Base-by-base conservation (phyloP, 345 rosid genomes). In the Pistacia atlantica region DNA sequence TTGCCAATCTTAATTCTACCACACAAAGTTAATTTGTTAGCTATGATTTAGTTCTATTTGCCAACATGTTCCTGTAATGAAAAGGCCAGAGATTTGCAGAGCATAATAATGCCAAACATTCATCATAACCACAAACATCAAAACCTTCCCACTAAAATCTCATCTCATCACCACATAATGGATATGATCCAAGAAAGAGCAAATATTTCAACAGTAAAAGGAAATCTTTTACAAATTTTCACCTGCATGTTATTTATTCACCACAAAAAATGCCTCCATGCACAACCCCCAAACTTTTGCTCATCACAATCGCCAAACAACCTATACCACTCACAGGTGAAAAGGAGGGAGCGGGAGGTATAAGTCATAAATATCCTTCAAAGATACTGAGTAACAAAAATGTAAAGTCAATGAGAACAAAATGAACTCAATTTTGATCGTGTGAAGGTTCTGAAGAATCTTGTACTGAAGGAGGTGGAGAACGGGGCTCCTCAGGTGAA, bases 161-260 rank as follows among this genome's bases (percentile, higher is more conserved):
- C 18, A n/a, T 38, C 59, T 54, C 45, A 42, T 9, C 31, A 70
- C 51, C 61, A 75, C 52, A 51, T n/a, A 60, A 46, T 60, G 25
- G 3, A 52, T 38, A 73, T 58, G 52, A 56, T 16, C 46, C 51
- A 65, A 74, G 18, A 54, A 60, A 46, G 66, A 48, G 25, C 42
- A 35, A 16, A 51, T 11, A 72, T 65, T 72, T 59, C 58, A 45
- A 60, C 68, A 17, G 33, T 61, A 35, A 60, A 68, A 55, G 31
- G 46, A 69, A 65, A 78, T 74, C 56, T 78, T 65, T 54, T 62
- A 72, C 82, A 78, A 72, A 65, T 75, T 73, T 54, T 78, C 84
- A 80, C 86, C 84, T 78, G 86, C 84, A 74, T 65, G 81, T 80
- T 84, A 80, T 80, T 84, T 76, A 75, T 78, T 80, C 84, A 78